Conservation (phyloP, 169 alveolate genomes). For the Plasmodium berghei region DNA sequence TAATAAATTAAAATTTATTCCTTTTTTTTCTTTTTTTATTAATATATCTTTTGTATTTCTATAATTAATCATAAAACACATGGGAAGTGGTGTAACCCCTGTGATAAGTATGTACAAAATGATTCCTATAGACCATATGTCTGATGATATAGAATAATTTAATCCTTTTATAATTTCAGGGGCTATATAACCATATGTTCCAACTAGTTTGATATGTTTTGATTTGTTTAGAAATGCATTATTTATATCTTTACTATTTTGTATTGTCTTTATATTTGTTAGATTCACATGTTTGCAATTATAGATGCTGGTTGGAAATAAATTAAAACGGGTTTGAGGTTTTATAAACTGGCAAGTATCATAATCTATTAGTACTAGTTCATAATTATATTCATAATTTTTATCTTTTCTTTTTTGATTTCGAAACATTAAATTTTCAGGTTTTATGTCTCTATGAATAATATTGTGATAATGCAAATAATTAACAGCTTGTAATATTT, state of each 20-base stretch:
- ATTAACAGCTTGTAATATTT: conserved; percentile 88
- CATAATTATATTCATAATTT: conserved; percentile 81
- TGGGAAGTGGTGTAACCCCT: conserved; percentile 93
- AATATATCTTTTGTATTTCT: conserved; percentile 87
- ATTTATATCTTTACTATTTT: too few relatives aligned
- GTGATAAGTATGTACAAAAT: conserved; percentile 92
- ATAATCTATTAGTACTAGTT: conserved; percentile 87
- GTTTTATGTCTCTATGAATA: conserved; percentile 89
- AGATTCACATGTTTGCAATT: too few relatives aligned
- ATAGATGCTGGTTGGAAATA: too few relatives aligned
- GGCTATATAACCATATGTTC: conserved; percentile 90
- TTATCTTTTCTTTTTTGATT: conserved; percentile 80
- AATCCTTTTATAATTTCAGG: conserved; percentile 90
- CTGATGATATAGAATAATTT: conserved; percentile 89
- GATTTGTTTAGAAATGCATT: neutral
- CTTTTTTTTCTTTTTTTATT: conserved; percentile 85
- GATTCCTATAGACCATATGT: conserved; percentile 93
- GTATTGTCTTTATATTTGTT: too few relatives aligned
- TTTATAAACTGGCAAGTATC: conserved; percentile 86
- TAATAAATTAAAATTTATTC: conserved; percentile 90
- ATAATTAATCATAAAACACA: conserved; percentile 91
- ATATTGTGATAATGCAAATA: conserved; percentile 87
- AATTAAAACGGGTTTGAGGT: neutral
- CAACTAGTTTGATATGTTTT: conserved; percentile 83
- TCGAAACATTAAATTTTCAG: conserved; percentile 90